Evolutionary conservation across 2,329 filamentous ascomycete genomes (phyloP).

Genomic region (Trichoderma semiorbis): DNA sequence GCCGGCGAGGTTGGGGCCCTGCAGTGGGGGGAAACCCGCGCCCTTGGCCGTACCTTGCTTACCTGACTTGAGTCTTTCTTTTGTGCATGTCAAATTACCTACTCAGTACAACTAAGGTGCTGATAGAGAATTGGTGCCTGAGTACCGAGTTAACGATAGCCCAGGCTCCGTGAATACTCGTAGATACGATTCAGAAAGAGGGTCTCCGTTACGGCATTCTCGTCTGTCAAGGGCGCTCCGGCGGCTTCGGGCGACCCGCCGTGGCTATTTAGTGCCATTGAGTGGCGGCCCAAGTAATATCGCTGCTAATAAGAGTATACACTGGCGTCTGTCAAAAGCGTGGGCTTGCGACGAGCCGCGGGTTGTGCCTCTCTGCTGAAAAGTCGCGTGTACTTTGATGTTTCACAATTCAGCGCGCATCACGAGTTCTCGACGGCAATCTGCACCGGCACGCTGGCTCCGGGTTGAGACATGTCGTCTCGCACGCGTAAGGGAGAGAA

Average conservation of each 20-base stretch:
- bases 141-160: not conserved
- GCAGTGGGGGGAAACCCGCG: constrained; percentile 3
- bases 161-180: not conserved
- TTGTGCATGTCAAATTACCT: not conserved
- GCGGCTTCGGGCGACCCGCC: constrained; percentile 4
- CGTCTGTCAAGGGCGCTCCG: constrained; percentile 9
- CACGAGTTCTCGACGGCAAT: not conserved
- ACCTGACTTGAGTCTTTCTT: not conserved
- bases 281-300: not conserved
- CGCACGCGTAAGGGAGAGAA: not conserved
- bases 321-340: not conserved
- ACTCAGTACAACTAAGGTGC: not conserved
- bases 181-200: not conserved
- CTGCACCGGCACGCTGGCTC: not conserved
- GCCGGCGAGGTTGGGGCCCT: not conserved
- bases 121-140: not conserved
- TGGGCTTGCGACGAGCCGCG: not conserved
- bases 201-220: constrained; percentile 6
- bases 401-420: not conserved
- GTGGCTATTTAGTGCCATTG: not conserved
- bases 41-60: not conserved
- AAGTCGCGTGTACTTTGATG: not conserved
- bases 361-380: not conserved
- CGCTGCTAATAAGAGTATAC: not conserved
- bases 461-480: not conserved